Evolutionary conservation across 495 filamentous ascomycete genomes (phyloP).

Genomic region (Podospora anserina): DNA sequence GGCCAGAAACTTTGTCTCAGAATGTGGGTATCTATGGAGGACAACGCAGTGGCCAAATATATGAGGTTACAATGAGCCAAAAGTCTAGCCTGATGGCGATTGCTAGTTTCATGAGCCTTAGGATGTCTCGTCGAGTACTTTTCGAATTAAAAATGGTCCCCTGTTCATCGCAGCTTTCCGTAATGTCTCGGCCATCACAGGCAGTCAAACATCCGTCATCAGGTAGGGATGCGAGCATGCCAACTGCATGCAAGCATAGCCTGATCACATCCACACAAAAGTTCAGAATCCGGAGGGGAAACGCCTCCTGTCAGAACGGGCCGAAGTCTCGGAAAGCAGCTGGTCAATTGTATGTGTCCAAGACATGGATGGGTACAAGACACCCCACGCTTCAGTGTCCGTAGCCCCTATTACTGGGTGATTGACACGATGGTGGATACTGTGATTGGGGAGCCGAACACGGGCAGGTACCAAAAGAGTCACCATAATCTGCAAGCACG

Average conservation of each 20-base stretch:
- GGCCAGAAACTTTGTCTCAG: no score
- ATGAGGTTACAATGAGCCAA: no score
- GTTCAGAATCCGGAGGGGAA: background rate
- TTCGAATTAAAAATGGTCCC: no score
- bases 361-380: background rate
- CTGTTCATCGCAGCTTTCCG: no score
- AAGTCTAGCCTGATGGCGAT: no score
- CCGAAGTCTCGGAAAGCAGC: background rate
- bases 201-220: background rate
- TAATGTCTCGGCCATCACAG: background rate
- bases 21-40: no score
- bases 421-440: background rate
- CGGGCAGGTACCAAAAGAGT: no score
- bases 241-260: background rate
- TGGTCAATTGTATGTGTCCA: background rate
- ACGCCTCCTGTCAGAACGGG: background rate
- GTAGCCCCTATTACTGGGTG: background rate
- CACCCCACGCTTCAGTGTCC: background rate
- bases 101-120: no score
- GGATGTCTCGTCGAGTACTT: no score
- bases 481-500: background rate
- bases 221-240: background rate
- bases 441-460: background rate
- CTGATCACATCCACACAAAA: background rate
- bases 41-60: no score